Evolutionary conservation across 2,329 filamentous ascomycete genomes (phyloP).

Genomic region (Stenocarpella maydis): DNA sequence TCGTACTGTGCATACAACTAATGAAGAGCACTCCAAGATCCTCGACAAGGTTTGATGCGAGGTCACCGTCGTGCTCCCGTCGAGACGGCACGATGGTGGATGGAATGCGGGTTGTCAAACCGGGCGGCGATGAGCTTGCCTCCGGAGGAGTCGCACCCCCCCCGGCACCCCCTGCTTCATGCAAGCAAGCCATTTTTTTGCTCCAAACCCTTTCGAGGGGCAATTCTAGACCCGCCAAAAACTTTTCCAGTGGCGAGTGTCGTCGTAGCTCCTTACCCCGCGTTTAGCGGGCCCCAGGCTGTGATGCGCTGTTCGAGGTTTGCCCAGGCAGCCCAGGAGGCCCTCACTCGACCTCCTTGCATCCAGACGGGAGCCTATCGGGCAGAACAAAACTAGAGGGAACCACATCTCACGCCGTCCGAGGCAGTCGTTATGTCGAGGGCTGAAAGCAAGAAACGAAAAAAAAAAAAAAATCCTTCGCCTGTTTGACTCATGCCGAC

Average conservation of each 20-base stretch:
- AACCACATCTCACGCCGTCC: neutral
- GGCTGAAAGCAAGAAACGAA: neutral
- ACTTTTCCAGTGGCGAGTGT: conserved; percentile 30
- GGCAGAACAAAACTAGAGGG: neutral
- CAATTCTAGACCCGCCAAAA: conserved; percentile 28
- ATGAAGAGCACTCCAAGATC: neutral
- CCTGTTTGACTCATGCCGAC: conserved; percentile 30
- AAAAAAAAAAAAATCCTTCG: conserved; percentile 9
- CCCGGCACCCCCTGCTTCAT: neutral
- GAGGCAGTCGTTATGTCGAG: neutral
- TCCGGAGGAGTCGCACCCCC: neutral
- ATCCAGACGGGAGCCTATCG: neutral
- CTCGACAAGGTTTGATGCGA: neutral
- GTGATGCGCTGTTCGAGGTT: conserved; percentile 21
- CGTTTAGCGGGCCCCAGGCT: conserved; percentile 22
- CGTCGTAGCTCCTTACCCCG: conserved; percentile 27
- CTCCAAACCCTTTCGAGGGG: conserved; percentile 29
- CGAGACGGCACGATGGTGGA: neutral
- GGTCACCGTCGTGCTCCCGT: neutral
- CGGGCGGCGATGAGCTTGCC: neutral
- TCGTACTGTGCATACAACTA: conserved; percentile 3
- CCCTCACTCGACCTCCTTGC: neutral
- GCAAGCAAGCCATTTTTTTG: conserved; percentile 15
- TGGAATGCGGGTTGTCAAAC: neutral
- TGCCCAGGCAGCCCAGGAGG: neutral